These are phyloP conservation scores for Ceratobasidium sp. DNA, from an alignment of 1,284 basidiomycete genomes.

Conservation along the genomic window DNA sequence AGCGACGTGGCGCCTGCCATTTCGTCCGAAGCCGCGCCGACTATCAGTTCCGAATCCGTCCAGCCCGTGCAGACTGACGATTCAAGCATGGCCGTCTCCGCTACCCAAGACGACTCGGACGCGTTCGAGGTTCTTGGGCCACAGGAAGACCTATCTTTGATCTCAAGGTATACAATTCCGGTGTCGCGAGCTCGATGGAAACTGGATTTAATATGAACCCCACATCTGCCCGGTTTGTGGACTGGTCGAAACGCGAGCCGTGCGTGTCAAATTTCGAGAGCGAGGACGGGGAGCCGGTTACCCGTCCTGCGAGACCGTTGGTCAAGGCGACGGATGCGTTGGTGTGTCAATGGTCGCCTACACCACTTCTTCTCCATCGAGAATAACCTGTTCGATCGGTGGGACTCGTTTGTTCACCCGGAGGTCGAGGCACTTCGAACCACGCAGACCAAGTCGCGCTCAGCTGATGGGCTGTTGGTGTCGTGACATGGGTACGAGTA, in stretches of 20 bases:
- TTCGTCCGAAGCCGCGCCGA: slow-evolving; percentile 12
- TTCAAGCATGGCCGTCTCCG: neutral
- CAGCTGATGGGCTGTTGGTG: slow-evolving; percentile 73
- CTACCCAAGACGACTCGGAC: slow-evolving; percentile 48
- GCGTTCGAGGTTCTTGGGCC: slow-evolving; percentile 56
- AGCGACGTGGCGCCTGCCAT: slow-evolving; percentile 58
- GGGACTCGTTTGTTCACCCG: slow-evolving; percentile 79
- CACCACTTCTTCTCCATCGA: slow-evolving; percentile 79
- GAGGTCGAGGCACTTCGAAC: slow-evolving; percentile 73
- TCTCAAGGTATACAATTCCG: slow-evolving; percentile 60
- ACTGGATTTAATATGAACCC: slow-evolving; percentile 39
- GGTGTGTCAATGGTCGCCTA: slow-evolving; percentile 85
- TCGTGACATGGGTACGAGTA: slow-evolving; percentile 67
- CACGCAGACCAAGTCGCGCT: slow-evolving; percentile 66
- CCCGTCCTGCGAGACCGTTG: slow-evolving; percentile 6
- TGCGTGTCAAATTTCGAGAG: slow-evolving; percentile 6
- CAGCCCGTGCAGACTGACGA: slow-evolving; percentile 9
- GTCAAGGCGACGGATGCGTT: slow-evolving; percentile 70
- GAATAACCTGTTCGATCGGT: slow-evolving; percentile 70
- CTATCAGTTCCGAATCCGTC: slow-evolving; percentile 21
- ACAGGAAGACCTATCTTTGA: slow-evolving; percentile 73
- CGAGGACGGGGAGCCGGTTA: neutral
- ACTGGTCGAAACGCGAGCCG: slow-evolving; percentile 6
- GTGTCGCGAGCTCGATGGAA: slow-evolving; percentile 5
- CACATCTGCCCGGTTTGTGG: neutral